A percentile compares a stretch with the other conserved stretches of the same genome.
Evolutionary conservation across 208 protist species (phyloP).

Genomic region (Leishmania tarentolae): DNA sequence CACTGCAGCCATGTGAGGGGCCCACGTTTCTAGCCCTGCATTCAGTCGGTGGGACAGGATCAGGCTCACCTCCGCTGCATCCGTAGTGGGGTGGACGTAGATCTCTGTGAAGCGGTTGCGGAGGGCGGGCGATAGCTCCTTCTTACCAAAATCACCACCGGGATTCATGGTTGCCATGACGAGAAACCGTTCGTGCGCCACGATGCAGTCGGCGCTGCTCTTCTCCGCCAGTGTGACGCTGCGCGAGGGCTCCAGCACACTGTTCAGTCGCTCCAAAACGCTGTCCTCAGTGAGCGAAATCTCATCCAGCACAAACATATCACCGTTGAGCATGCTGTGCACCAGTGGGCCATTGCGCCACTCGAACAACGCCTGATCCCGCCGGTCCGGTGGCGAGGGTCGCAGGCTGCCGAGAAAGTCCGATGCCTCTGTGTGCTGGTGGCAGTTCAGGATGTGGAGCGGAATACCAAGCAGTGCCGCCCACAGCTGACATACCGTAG

Average conservation of each 20-base stretch:
- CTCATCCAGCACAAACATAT: constrained; percentile 99
- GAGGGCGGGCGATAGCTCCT: constrained; percentile 99
- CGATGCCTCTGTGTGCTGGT: constrained; percentile 99
- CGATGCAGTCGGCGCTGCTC: constrained; percentile 86
- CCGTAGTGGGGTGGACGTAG: constrained; percentile 96
- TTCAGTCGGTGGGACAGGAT: constrained; percentile 91
- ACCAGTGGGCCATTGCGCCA: constrained; percentile 99
- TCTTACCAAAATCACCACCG: constrained; percentile 99
- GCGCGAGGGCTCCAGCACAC: constrained; percentile 98
- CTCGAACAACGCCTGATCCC: constrained; percentile 93
- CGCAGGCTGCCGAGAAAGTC: constrained; percentile 98
- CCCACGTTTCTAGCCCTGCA: constrained; percentile 51
- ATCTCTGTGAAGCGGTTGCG: constrained; percentile 99
- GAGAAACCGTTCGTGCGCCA: constrained; percentile 91
- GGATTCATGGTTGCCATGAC: constrained; percentile 99
- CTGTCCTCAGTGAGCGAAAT: constrained; percentile 99
- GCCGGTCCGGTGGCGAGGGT: constrained; percentile 81
- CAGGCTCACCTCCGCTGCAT: constrained; percentile 90
- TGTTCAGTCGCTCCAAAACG: constrained; percentile 99
- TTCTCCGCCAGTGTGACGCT: constrained; percentile 98
- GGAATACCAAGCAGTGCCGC: constrained; percentile 74
- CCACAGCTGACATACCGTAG: constrained; percentile 97
- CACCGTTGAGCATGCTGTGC: constrained; percentile 97
- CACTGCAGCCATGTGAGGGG: constrained; percentile 72
- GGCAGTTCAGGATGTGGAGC: constrained; percentile 99